Evolutionary conservation across 169 alveolate genomes (phyloP).

Genomic region (Eimeria zaria): DNA sequence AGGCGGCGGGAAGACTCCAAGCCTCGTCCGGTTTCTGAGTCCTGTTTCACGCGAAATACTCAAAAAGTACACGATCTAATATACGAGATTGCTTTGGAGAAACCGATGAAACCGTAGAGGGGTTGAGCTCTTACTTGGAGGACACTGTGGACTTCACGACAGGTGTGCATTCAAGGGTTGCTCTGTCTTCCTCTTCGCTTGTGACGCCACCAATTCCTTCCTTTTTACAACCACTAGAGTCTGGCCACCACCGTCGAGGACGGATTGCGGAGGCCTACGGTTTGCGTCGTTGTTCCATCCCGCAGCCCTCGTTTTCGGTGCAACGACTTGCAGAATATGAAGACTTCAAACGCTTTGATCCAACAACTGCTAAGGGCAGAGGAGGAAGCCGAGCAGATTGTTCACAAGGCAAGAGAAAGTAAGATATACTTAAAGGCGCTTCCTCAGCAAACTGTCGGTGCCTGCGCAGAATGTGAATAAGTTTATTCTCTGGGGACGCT

Average conservation of each 20-base stretch:
- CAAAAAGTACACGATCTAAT: background rate
- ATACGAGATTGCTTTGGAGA: background rate
- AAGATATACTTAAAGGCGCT: background rate
- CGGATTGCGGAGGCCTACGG: background rate
- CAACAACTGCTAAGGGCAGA: slow-evolving; percentile 86
- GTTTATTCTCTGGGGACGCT: background rate
- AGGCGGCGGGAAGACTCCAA: background rate
- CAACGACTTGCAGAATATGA: slow-evolving; percentile 27
- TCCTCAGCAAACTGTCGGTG: background rate
- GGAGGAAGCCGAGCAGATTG: slow-evolving; percentile 85
- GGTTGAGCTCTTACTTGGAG: background rate
- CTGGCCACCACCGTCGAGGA: background rate
- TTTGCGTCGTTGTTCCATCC: background rate
- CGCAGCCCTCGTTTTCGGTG: background rate
- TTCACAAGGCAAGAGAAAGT: slow-evolving; percentile 85
- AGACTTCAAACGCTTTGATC: slow-evolving; percentile 85
- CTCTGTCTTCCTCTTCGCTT: background rate
- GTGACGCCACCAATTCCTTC: background rate
- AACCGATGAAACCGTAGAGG: slow-evolving; percentile 25
- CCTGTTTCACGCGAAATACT: background rate
- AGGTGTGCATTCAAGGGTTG: background rate
- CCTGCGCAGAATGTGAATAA: background rate
- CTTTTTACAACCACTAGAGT: background rate
- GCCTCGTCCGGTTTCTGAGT: background rate
- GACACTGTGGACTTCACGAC: background rate